phyloP scores from a whole-genome alignment of 2,329 filamentous ascomycete genomes.

The Fusarium fracticaudum region DNA sequence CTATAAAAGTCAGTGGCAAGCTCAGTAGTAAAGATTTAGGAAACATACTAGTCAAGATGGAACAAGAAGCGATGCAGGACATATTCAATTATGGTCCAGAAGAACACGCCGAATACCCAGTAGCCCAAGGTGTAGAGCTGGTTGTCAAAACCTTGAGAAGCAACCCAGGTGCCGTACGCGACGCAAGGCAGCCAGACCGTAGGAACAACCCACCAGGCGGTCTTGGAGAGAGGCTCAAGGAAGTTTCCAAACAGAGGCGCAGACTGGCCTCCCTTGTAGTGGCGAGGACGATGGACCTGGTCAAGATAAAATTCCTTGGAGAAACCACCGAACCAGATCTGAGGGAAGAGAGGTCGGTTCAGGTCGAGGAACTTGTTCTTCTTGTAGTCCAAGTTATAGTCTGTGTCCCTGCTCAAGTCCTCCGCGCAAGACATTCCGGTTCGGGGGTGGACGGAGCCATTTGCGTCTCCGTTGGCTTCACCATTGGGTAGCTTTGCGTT shows the following conservation, averaged over 20 bases:
- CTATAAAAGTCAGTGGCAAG: constrained; percentile 58
- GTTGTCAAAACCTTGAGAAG: constrained; percentile 68
- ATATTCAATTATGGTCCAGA: constrained; percentile 95
- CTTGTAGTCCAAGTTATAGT: constrained; percentile 79
- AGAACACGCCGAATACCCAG: constrained; percentile 74
- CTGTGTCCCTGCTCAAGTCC: constrained; percentile 88
- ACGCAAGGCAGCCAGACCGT: constrained; percentile 85
- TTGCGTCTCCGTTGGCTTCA: constrained; percentile 45
- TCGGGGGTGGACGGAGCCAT: constrained; percentile 60
- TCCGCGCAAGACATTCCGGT: constrained; percentile 93
- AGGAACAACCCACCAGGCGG: constrained; percentile 92
- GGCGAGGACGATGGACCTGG: constrained; percentile 93
- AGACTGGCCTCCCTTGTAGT: constrained; percentile 93
- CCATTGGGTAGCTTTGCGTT: constrained; percentile 44
- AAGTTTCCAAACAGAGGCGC: constrained; percentile 98
- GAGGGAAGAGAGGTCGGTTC: constrained; percentile 82
- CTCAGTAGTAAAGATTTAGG: background rate
- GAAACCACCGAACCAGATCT: constrained; percentile 90
- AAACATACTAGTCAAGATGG: constrained; percentile 86
- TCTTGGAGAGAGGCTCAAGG: constrained; percentile 95
- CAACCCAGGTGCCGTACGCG: constrained; percentile 74
- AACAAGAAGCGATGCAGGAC: constrained; percentile 89
- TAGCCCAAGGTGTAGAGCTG: constrained; percentile 63
- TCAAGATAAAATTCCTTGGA: constrained; percentile 96
- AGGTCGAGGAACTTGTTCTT: constrained; percentile 95